phyloP scores from a whole-genome alignment of 345 rosid genomes.

The Eucalyptus virginea region DNA sequence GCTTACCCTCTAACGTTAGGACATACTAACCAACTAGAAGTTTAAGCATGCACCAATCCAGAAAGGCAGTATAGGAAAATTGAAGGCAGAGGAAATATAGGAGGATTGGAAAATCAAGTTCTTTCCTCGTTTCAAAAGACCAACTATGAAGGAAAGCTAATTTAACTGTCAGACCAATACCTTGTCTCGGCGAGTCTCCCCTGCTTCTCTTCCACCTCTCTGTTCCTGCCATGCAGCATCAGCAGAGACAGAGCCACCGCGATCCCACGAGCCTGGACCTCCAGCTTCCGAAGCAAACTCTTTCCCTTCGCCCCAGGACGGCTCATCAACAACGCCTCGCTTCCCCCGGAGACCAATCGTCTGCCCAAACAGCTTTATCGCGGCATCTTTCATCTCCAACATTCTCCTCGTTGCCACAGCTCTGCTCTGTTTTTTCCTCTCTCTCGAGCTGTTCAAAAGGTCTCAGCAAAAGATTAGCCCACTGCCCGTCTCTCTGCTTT shows the following conservation, averaged over 20 bases:
- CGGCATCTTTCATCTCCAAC: slow-evolving; percentile 14
- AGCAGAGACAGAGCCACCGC: background rate
- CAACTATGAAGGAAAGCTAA: background rate
- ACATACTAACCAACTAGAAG: background rate
- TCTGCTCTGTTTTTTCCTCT: background rate
- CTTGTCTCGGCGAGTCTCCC: background rate
- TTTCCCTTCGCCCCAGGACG: background rate
- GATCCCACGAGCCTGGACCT: background rate
- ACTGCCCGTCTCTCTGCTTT: background rate
- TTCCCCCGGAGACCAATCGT: slow-evolving; percentile 8
- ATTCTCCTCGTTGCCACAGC: background rate
- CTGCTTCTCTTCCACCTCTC: background rate
- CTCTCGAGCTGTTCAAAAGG: background rate
- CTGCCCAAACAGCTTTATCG: slow-evolving; percentile 44
- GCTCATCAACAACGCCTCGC: background rate
- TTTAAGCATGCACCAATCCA: background rate
- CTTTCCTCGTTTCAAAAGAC: background rate
- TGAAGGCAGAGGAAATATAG: background rate
- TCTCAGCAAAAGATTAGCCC: background rate
- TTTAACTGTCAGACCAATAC: background rate
- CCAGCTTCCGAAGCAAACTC: background rate
- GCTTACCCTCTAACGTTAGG: background rate
- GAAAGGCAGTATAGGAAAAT: background rate
- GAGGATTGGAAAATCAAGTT: background rate
- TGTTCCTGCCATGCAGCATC: background rate